phyloP scores from a whole-genome alignment of 345 rosid genomes.

The Salix suchowensis region DNA sequence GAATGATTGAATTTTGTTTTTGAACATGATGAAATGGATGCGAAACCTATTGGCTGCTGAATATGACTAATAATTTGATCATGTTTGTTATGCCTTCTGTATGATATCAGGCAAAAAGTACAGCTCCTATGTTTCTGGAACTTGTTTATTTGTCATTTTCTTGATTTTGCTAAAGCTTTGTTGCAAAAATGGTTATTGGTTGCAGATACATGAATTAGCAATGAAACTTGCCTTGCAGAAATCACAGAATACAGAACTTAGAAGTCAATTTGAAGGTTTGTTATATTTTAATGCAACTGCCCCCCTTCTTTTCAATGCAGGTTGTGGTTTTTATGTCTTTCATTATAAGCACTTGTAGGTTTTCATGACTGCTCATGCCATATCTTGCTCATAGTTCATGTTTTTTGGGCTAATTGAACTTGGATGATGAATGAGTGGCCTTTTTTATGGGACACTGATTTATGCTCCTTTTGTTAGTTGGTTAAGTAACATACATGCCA shows the following conservation, averaged over 20 bases:
- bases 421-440: not conserved
- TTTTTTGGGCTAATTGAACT: not conserved
- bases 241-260: slow-evolving; percentile 74
- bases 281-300: not conserved
- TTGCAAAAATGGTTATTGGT: slow-evolving; percentile 14
- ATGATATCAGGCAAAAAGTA: not conserved
- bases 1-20: not conserved
- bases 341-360: not conserved
- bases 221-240: slow-evolving; percentile 86
- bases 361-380: too few species aligned
- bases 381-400: too few species aligned
- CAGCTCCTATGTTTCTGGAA: not conserved
- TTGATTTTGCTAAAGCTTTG: not conserved
- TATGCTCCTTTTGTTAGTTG: too few species aligned
- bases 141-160: not conserved
- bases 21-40: not conserved
- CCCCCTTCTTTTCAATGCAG: not conserved
- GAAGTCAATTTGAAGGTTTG: slow-evolving; percentile 87
- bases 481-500: too few species aligned
- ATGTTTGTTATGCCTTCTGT: not conserved
- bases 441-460: not conserved
- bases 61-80: not conserved
- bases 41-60: not conserved
- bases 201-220: slow-evolving; percentile 78
- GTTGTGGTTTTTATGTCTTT: not conserved